phyloP scores from a whole-genome alignment of 1,139 yeast genomes.

The Candida glucosophila region DNA sequence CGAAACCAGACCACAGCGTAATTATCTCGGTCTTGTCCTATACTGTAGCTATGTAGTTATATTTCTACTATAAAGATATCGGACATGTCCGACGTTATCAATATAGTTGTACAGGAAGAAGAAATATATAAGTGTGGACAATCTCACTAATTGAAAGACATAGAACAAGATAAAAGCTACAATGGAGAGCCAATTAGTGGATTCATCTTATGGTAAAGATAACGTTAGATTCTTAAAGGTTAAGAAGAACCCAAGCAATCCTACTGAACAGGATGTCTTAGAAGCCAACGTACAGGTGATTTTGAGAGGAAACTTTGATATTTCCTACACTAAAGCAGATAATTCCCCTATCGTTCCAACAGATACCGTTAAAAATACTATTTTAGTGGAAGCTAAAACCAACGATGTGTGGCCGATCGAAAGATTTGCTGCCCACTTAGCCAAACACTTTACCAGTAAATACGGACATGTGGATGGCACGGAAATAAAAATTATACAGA shows the following conservation, averaged over 20 bases:
- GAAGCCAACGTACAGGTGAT: slow-evolving; percentile 77
- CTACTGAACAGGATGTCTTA: slow-evolving; percentile 66
- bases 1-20: too few relatives aligned
- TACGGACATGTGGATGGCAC: slow-evolving; percentile 71
- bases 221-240: slow-evolving; percentile 88
- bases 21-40: too few relatives aligned
- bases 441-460: slow-evolving; percentile 67
- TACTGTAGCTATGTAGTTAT: too few relatives aligned
- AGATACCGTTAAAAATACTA: slow-evolving; percentile 87
- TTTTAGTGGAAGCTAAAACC: slow-evolving; percentile 71
- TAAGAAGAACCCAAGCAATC: slow-evolving; percentile 63
- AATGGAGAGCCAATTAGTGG: slow-evolving; percentile 16
- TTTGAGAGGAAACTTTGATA: slow-evolving; percentile 69
- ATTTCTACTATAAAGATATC: too few relatives aligned
- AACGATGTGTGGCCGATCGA: slow-evolving; percentile 85
- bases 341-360: slow-evolving; percentile 87
- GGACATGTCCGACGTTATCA: too few relatives aligned
- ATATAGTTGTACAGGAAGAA: too few relatives aligned
- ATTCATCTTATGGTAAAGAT: slow-evolving; percentile 79
- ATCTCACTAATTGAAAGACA: too few relatives aligned
- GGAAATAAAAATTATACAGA: slow-evolving; percentile 58
- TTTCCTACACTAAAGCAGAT: slow-evolving; percentile 79
- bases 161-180: too few relatives aligned
- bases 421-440: slow-evolving; percentile 78
- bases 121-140: too few relatives aligned